Percentiles rank a stretch among this genome's conserved stretches.
Conservation (phyloP, 768 basidiomycete species). For the Kwoniella bestiolae region DNA sequence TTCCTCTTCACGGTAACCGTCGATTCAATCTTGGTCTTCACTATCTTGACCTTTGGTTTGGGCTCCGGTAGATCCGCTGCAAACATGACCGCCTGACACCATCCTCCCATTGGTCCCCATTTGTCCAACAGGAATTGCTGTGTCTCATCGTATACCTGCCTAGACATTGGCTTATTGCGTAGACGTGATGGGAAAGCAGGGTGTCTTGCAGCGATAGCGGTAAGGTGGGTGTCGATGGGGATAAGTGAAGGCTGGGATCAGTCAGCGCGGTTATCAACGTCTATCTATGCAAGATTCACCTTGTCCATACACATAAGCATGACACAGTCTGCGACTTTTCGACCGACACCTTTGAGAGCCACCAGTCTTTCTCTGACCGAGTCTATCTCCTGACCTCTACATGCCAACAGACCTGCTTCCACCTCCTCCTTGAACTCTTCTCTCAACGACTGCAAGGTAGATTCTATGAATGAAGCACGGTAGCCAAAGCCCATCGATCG, state of each 20-base stretch:
- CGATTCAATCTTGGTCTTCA: neutral
- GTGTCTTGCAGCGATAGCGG: constrained; percentile 72
- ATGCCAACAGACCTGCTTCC: constrained; percentile 31
- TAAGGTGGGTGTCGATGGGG: constrained; percentile 94
- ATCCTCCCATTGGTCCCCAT: constrained; percentile 56
- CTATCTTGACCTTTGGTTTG: neutral
- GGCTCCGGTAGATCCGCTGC: constrained; percentile 49
- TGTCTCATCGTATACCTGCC: constrained; percentile 50
- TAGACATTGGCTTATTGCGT: constrained; percentile 52
- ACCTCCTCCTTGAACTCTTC: constrained; percentile 33
- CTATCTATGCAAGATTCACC: constrained; percentile 61
- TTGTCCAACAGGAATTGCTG: constrained; percentile 47
- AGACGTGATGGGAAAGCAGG: constrained; percentile 51
- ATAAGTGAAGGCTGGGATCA: constrained; percentile 72
- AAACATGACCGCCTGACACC: constrained; percentile 57
- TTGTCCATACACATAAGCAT: constrained; percentile 91
- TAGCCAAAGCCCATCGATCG: constrained; percentile 93
- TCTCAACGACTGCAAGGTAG: constrained; percentile 43
- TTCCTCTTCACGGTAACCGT: constrained; percentile 7
- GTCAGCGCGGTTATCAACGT: neutral
- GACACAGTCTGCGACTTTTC: constrained; percentile 96
- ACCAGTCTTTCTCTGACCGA: constrained; percentile 76
- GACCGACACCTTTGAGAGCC: constrained; percentile 85
- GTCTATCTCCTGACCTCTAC: constrained; percentile 61
- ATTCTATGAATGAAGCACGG: constrained; percentile 80